phyloP scores from a whole-genome alignment of 2,329 filamentous ascomycete genomes.

The Phoma sp. region DNA sequence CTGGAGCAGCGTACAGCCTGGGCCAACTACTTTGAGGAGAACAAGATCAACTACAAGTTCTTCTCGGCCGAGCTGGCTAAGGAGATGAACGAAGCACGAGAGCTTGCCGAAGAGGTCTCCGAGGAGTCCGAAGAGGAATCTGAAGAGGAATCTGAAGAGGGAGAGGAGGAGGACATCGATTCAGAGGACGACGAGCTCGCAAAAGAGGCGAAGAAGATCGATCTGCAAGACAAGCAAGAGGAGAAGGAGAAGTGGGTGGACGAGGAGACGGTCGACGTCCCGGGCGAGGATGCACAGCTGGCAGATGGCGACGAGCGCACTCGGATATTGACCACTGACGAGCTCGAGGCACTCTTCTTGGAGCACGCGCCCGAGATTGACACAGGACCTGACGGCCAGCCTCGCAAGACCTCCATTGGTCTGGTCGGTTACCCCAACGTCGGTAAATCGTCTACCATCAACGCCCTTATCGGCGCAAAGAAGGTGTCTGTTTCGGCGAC shows the following conservation, averaged over 20 bases:
- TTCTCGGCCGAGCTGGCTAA: conserved; percentile 94
- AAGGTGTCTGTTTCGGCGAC: conserved; percentile 98
- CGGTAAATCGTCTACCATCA: conserved; percentile 98
- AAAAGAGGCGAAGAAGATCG: conserved; percentile 53
- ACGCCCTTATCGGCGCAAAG: conserved; percentile 96
- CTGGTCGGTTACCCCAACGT: conserved; percentile 98
- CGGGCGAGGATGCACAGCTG: conserved; percentile 44
- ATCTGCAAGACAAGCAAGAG: conserved; percentile 52
- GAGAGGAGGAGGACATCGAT: conserved; percentile 49
- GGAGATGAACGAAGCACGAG: conserved; percentile 78
- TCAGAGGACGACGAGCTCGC: conserved; percentile 50
- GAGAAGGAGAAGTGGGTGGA: conserved; percentile 50
- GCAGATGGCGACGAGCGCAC: conserved; percentile 55
- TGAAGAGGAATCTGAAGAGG: conserved; percentile 50
- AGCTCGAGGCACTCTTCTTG: conserved; percentile 88
- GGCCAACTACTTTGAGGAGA: conserved; percentile 83
- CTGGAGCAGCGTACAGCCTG: conserved; percentile 78
- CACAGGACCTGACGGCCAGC: conserved; percentile 54
- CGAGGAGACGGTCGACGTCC: conserved; percentile 47
- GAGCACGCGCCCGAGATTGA: conserved; percentile 69
- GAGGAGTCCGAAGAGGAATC: conserved; percentile 47
- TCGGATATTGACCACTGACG: conserved; percentile 87
- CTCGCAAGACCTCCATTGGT: conserved; percentile 82
- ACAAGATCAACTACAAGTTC: conserved; percentile 88
- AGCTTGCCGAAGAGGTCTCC: conserved; percentile 59